Percentiles rank a stretch among this genome's conserved stretches.
Evolutionary conservation across 139 green algal species (phyloP).

Genomic region (Picochlorum sp.): DNA sequence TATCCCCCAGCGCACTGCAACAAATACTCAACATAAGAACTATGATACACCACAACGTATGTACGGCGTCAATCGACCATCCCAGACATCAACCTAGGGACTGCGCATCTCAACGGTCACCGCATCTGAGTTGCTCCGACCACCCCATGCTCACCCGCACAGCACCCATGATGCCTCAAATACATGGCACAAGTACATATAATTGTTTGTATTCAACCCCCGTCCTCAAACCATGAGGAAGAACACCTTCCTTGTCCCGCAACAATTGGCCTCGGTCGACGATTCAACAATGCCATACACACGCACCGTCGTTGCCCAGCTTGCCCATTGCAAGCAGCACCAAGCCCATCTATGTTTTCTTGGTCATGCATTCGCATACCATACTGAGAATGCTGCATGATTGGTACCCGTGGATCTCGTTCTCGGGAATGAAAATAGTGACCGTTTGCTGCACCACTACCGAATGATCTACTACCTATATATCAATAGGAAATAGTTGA

Average conservation of each 20-base stretch:
- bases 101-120: slow-evolving; percentile 14
- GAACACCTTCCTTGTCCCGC: background rate
- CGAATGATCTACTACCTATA: too few relatives aligned
- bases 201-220: background rate
- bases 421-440: too few relatives aligned
- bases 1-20: background rate
- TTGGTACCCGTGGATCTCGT: too few relatives aligned
- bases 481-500: too few relatives aligned
- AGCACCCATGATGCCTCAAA: background rate
- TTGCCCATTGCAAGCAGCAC: background rate
- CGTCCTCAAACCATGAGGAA: background rate
- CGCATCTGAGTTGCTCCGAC: background rate
- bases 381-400: background rate
- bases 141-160: background rate
- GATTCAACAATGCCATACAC: background rate
- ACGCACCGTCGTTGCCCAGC: background rate
- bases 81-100: too few relatives aligned
- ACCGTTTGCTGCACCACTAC: background rate
- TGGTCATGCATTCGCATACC: background rate
- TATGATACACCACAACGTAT: background rate
- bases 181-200: background rate
- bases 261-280: too few relatives aligned
- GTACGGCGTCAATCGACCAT: background rate
- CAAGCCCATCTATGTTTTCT: slow-evolving; percentile 1
- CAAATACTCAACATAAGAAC: background rate